A percentile compares a stretch with the other conserved stretches of the same genome.
Evolutionary conservation across 345 rosid genomes (phyloP).

Genomic region (Pugionium dolabratum): DNA sequence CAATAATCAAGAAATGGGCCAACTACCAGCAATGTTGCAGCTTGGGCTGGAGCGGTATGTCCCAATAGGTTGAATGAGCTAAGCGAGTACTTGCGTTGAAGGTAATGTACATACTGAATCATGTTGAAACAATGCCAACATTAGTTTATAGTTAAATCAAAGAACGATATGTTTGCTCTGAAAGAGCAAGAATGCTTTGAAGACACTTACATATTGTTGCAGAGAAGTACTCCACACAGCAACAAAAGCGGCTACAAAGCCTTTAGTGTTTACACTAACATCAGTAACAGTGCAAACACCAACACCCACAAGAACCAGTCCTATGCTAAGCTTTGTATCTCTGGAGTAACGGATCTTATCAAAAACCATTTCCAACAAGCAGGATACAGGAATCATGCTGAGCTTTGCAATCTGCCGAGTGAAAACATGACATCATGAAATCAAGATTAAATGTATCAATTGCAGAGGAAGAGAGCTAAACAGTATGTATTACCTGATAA

Average conservation of each 20-base stretch:
- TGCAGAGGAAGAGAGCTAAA: too few species aligned
- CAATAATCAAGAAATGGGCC: constrained; percentile 86
- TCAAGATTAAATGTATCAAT: too few species aligned
- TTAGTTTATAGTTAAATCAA: neutral
- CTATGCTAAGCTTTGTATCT: constrained; percentile 79
- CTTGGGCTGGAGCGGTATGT: constrained; percentile 94
- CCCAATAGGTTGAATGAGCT: constrained; percentile 86
- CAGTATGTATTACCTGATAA: constrained; percentile 60
- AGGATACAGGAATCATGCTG: constrained; percentile 90
- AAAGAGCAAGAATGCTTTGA: too few species aligned
- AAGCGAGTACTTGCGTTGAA: constrained; percentile 69
- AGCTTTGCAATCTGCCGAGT: constrained; percentile 78
- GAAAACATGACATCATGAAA: neutral
- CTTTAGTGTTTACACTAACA: constrained; percentile 79
- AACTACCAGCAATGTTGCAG: constrained; percentile 66
- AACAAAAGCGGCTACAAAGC: constrained; percentile 73
- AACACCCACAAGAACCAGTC: constrained; percentile 80
- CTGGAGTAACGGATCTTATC: constrained; percentile 84
- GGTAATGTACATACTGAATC: constrained; percentile 87
- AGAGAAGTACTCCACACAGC: constrained; percentile 93
- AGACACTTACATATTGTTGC: constrained; percentile 80
- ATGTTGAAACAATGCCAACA: constrained; percentile 2
- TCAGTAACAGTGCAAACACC: constrained; percentile 93
- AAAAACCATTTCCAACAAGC: constrained; percentile 78
- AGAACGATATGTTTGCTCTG: too few species aligned